Conservation (phyloP, 2,329 filamentous ascomycete genomes). For the Fusarium abutilonis region DNA sequence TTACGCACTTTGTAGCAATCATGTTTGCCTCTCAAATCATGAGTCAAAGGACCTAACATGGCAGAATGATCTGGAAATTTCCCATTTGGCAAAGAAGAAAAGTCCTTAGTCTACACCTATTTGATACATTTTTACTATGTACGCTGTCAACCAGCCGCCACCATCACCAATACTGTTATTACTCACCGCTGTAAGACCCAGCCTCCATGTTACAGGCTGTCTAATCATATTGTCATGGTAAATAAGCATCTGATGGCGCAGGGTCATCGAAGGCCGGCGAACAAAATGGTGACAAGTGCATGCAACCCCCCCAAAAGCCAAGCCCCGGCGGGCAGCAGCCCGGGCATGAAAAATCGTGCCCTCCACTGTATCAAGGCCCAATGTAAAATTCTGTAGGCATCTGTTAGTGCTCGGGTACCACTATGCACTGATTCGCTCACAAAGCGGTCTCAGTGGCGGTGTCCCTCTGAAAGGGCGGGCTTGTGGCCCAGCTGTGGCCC, state of each 20-base stretch:
- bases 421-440: slow-evolving; percentile 33
- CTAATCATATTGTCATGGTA: slow-evolving; percentile 29
- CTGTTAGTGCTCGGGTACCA: slow-evolving; percentile 46
- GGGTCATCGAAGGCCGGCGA: slow-evolving; percentile 44
- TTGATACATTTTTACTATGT: too few relatives aligned
- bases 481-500: slow-evolving; percentile 31
- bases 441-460: slow-evolving; percentile 40
- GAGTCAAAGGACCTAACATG: slow-evolving; percentile 10
- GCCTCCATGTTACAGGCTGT: slow-evolving; percentile 13
- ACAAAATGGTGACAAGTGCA: slow-evolving; percentile 30
- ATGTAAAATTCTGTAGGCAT: slow-evolving; percentile 25
- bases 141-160: slow-evolving; percentile 23
- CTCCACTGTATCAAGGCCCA: slow-evolving; percentile 38
- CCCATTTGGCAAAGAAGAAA: not conserved
- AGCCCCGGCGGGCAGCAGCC: not conserved
- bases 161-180: slow-evolving; percentile 2
- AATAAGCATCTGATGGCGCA: slow-evolving; percentile 40
- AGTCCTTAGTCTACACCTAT: not conserved
- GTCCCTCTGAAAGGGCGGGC: slow-evolving; percentile 24
- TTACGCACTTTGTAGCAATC: slow-evolving; percentile 2
- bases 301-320: not conserved
- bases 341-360: slow-evolving; percentile 19
- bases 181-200: slow-evolving; percentile 14
- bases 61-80: slow-evolving; percentile 27
- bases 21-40: slow-evolving; percentile 15